These are phyloP conservation scores for Protomyces arabidopsidicola DNA, from an alignment of 1,139 yeast genomes.

Conservation along the genomic window DNA sequence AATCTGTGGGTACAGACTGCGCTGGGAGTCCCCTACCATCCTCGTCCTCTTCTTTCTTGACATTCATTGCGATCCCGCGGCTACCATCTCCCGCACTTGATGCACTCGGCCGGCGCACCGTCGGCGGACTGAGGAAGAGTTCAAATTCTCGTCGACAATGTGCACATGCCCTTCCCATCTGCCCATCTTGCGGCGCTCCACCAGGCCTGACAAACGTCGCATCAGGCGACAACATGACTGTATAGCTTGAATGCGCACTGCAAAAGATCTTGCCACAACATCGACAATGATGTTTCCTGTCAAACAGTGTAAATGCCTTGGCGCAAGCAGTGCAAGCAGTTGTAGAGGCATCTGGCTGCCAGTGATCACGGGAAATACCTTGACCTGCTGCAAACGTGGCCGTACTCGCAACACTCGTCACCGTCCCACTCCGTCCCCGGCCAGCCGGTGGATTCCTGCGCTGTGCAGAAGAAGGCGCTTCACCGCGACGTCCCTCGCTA, in stretches of 20 bases:
- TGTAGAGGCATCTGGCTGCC: constrained; percentile 32
- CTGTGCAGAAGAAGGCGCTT: background rate
- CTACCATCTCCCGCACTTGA: background rate
- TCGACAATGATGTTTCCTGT: constrained; percentile 24
- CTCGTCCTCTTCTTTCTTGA: background rate
- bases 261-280: constrained; percentile 21
- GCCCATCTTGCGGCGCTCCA: constrained; percentile 1
- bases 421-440: background rate
- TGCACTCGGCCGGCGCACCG: constrained; percentile 1
- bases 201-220: constrained; percentile 3
- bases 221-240: constrained; percentile 6
- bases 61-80: background rate
- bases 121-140: constrained; percentile 22
- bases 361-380: constrained; percentile 30
- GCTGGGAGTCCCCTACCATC: constrained; percentile 21
- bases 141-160: constrained; percentile 20
- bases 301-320: constrained; percentile 53
- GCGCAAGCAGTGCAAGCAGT: constrained; percentile 34
- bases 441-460: background rate
- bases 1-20: constrained; percentile 21
- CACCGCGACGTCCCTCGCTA: background rate
- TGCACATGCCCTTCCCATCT: constrained; percentile 15
- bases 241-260: constrained; percentile 20
- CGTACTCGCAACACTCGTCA: background rate
- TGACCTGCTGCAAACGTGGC: background rate